Conservation (phyloP, 1,284 basidiomycete genomes). For the Pyrrhoderma noxium region DNA sequence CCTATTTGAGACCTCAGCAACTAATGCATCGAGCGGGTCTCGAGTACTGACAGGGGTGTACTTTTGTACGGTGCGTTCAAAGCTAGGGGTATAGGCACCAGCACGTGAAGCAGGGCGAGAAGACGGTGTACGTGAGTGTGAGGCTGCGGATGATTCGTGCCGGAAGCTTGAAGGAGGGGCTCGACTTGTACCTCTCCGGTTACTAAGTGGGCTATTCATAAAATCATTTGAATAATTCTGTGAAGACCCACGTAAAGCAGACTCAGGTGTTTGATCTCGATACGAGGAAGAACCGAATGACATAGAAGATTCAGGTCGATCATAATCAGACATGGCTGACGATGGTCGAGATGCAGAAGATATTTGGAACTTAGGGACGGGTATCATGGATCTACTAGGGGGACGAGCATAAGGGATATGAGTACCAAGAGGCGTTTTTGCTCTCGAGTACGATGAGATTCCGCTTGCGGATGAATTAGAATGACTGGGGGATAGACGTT, state of each 20-base stretch:
- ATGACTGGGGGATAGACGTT: constrained; percentile 58
- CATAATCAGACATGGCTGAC: constrained; percentile 62
- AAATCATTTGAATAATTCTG: constrained; percentile 34
- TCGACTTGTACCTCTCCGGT: constrained; percentile 36
- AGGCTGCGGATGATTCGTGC: constrained; percentile 31
- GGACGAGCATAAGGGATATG: constrained; percentile 55
- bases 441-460: constrained; percentile 27
- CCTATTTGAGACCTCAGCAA: constrained; percentile 69
- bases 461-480: constrained; percentile 31
- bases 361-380: constrained; percentile 64
- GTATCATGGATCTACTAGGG: constrained; percentile 76
- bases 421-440: constrained; percentile 33
- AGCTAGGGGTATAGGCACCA: constrained; percentile 51
- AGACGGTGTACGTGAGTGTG: constrained; percentile 38
- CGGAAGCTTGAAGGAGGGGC: constrained; percentile 72
- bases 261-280: constrained; percentile 65
- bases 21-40: constrained; percentile 78
- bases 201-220: constrained; percentile 14
- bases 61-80: constrained; percentile 46
- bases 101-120: constrained; percentile 61
- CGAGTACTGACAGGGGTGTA: constrained; percentile 65
- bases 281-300: constrained; percentile 40
- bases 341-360: constrained; percentile 63
- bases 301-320: constrained; percentile 45
- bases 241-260: constrained; percentile 47